These are phyloP conservation scores for Pleurotus eryngii DNA, from an alignment of 768 basidiomycete genomes.

Conservation along the genomic window DNA sequence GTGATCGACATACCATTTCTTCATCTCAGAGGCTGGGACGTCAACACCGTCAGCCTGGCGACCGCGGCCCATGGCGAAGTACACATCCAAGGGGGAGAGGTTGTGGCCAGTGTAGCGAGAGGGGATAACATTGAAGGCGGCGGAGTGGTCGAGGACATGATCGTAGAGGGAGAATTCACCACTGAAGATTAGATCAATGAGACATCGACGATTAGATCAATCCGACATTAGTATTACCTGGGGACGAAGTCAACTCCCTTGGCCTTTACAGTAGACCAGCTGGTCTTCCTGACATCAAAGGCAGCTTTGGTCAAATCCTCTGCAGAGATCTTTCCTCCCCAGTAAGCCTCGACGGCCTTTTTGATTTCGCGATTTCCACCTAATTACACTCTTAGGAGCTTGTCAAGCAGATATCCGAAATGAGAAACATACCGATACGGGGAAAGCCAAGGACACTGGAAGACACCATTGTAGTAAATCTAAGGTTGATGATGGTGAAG, in stretches of 20 bases:
- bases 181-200: slow-evolving; percentile 40
- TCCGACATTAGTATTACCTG: slow-evolving; percentile 51
- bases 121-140: slow-evolving; percentile 95
- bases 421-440: slow-evolving; percentile 61
- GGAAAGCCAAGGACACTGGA: slow-evolving; percentile 92
- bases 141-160: slow-evolving; percentile 96
- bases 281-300: slow-evolving; percentile 82
- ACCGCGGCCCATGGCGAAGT: slow-evolving; percentile 99
- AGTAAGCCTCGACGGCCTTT: slow-evolving; percentile 98
- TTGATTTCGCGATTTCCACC: slow-evolving; percentile 94
- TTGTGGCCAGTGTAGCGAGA: slow-evolving; percentile 87
- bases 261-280: slow-evolving; percentile 83
- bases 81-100: slow-evolving; percentile 88
- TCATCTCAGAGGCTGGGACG: slow-evolving; percentile 98
- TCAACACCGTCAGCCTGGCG: slow-evolving; percentile 93
- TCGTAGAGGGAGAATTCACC: slow-evolving; percentile 99
- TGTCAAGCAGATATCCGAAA: background rate
- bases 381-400: slow-evolving; percentile 24
- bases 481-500: slow-evolving; percentile 19
- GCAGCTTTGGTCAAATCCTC: slow-evolving; percentile 87
- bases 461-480: slow-evolving; percentile 53
- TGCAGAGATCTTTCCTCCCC: slow-evolving; percentile 87
- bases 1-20: slow-evolving; percentile 80
- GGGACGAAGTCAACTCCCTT: slow-evolving; percentile 89
- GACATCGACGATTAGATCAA: slow-evolving; percentile 12